These are phyloP conservation scores for Pyrus pyrifolia DNA, from an alignment of 306 rosid genomes.

Conservation along the genomic window DNA sequence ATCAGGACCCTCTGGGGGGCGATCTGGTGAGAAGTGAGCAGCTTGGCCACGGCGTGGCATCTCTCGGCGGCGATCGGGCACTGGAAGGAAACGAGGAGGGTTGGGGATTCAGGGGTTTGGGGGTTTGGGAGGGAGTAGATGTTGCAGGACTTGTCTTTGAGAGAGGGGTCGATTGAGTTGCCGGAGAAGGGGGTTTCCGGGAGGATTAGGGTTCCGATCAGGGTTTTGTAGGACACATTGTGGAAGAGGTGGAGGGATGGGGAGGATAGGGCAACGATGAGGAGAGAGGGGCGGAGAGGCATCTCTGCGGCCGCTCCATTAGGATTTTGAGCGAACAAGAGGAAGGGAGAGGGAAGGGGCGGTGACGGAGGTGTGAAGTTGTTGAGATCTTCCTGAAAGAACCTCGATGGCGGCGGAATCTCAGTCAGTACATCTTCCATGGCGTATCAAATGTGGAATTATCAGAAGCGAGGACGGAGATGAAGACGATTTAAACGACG, in stretches of 20 bases:
- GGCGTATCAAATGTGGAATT: not conserved
- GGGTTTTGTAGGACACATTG: slow-evolving; percentile 25
- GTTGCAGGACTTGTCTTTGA: slow-evolving; percentile 34
- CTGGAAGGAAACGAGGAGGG: slow-evolving; percentile 39
- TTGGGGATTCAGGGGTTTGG: slow-evolving; percentile 1
- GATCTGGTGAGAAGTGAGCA: slow-evolving; percentile 36
- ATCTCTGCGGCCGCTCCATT: not conserved
- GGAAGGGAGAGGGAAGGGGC: slow-evolving; percentile 58
- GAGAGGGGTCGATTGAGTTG: slow-evolving; percentile 36
- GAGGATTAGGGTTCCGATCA: slow-evolving; percentile 57
- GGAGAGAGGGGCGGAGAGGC: slow-evolving; percentile 60
- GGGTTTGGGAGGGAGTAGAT: slow-evolving; percentile 31
- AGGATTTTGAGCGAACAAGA: slow-evolving; percentile 31
- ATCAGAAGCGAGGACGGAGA: not conserved
- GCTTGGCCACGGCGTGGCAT: slow-evolving; percentile 40
- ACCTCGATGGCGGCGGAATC: slow-evolving; percentile 75
- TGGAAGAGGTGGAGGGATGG: slow-evolving; percentile 56
- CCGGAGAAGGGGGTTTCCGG: slow-evolving; percentile 54
- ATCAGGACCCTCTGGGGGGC: slow-evolving; percentile 44
- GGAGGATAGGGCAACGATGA: slow-evolving; percentile 58
- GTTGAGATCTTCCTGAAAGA: slow-evolving; percentile 74
- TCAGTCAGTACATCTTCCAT: slow-evolving; percentile 90
- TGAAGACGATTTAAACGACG: not conserved
- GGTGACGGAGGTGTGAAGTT: slow-evolving; percentile 55
- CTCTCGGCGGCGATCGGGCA: slow-evolving; percentile 37